Percentiles rank a stretch among this genome's conserved stretches.
These are phyloP conservation scores for Breviolum minutum DNA, from an alignment of 73 alveolate species.

Conservation along the genomic window DNA sequence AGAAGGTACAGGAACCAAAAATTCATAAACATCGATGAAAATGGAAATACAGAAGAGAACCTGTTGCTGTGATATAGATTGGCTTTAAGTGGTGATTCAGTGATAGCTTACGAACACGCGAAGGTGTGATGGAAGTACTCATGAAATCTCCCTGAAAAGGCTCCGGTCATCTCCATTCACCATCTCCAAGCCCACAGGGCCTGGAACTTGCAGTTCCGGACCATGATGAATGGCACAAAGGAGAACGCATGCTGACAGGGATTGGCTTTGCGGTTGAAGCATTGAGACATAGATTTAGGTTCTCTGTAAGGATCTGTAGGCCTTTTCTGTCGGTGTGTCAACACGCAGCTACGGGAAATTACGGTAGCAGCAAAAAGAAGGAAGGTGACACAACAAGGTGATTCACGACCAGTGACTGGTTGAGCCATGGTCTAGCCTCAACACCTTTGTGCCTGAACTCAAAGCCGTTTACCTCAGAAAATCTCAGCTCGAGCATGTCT, in stretches of 20 bases:
- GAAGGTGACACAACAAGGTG: too few species aligned
- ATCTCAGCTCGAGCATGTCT: not conserved
- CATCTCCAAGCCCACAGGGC: not conserved
- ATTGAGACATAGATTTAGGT: not conserved
- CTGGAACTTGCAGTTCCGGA: conserved; percentile 95
- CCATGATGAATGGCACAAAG: conserved; percentile 92
- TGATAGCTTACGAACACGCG: too few species aligned
- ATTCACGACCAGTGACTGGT: too few species aligned
- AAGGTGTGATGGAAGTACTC: too few species aligned
- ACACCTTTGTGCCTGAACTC: conserved; percentile 77
- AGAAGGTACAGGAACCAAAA: too few species aligned
- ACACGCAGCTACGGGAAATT: not conserved
- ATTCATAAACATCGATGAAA: too few species aligned
- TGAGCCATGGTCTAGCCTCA: not conserved
- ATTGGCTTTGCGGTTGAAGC: not conserved
- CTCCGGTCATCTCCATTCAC: too few species aligned
- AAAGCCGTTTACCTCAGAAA: conserved; percentile 71
- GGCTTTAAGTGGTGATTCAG: too few species aligned
- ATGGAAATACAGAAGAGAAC: too few species aligned
- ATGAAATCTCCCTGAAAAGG: too few species aligned
- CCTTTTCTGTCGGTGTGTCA: too few species aligned
- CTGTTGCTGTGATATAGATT: too few species aligned
- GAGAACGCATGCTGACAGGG: conserved; percentile 82
- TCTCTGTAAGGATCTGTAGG: not conserved
- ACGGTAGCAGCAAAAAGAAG: not conserved